A percentile compares a stretch with the other conserved stretches of the same genome.
phyloP scores from a whole-genome alignment of 2,329 filamentous ascomycete species.

The Aspergillus pseudoviridinutans region DNA sequence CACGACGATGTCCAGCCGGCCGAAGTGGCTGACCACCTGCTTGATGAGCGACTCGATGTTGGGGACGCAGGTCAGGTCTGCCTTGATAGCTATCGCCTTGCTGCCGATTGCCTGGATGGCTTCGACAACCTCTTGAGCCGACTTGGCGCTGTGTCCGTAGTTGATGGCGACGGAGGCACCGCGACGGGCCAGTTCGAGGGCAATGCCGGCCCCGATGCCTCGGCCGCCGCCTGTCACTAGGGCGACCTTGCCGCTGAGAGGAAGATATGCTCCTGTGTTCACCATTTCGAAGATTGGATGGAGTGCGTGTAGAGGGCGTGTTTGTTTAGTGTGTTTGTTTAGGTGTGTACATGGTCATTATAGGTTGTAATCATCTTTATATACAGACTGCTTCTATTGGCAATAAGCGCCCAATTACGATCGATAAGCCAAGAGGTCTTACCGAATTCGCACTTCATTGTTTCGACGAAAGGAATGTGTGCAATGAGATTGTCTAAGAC shows the following conservation, averaged over 20 bases:
- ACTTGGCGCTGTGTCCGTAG: conserved; percentile 56
- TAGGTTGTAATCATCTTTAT: not conserved
- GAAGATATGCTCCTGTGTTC: not conserved
- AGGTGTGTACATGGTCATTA: not conserved
- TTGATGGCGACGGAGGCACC: conserved; percentile 40
- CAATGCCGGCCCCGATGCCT: conserved; percentile 41
- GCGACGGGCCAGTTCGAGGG: conserved; percentile 37
- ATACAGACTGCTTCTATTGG: not conserved
- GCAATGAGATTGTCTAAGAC: not conserved
- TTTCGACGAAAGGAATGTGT: not conserved
- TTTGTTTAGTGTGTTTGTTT: not conserved
- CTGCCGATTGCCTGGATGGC: conserved; percentile 62
- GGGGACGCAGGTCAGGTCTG: conserved; percentile 62
- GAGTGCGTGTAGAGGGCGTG: not conserved
- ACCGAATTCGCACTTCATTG: not conserved
- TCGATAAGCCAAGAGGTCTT: not conserved
- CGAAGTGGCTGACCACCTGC: conserved; percentile 59
- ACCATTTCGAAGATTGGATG: not conserved
- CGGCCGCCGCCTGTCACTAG: conserved; percentile 35
- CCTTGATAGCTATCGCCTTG: conserved; percentile 62
- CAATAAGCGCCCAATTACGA: not conserved
- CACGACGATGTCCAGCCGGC: conserved; percentile 64
- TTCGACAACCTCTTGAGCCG: conserved; percentile 63
- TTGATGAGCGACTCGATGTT: conserved; percentile 63
- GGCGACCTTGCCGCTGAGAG: conserved; percentile 35